Evolutionary conservation across 2,329 filamentous ascomycete species (phyloP).

Genomic region (Helminthosporium solani): DNA sequence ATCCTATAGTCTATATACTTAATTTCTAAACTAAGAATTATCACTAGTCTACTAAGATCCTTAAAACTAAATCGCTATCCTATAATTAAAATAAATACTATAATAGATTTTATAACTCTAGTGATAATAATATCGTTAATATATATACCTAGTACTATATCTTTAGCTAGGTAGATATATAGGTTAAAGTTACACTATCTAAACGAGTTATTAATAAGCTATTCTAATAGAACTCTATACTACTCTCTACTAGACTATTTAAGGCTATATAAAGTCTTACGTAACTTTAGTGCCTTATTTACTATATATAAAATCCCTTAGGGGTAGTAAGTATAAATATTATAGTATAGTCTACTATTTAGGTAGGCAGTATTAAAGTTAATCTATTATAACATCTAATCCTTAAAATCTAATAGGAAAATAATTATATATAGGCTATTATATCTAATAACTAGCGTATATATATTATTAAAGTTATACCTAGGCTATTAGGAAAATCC

Average conservation of each 20-base stretch:
- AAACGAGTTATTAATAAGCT: not conserved
- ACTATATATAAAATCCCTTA: not conserved
- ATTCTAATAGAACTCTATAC: not conserved
- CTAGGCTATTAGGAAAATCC: not conserved
- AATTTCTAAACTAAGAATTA: no score
- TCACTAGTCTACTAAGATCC: not conserved
- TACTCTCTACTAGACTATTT: not conserved
- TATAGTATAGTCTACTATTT: not conserved
- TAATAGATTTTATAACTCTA: not conserved
- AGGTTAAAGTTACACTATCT: not conserved
- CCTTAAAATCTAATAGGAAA: not conserved
- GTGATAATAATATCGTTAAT: not conserved
- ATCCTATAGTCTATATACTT: not conserved
- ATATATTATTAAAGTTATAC: not conserved
- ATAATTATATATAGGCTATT: not conserved
- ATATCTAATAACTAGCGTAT: not conserved
- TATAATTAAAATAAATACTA: not conserved
- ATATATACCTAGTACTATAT: not conserved
- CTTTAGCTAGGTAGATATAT: not conserved
- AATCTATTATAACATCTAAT: not conserved
- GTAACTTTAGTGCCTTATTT: not conserved
- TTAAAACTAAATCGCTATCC: not conserved
- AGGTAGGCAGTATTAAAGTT: not conserved
- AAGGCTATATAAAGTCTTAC: not conserved
- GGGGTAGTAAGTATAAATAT: not conserved